These are phyloP conservation scores for Cercis canadensis DNA, from an alignment of 306 rosid genomes.

Conservation along the genomic window DNA sequence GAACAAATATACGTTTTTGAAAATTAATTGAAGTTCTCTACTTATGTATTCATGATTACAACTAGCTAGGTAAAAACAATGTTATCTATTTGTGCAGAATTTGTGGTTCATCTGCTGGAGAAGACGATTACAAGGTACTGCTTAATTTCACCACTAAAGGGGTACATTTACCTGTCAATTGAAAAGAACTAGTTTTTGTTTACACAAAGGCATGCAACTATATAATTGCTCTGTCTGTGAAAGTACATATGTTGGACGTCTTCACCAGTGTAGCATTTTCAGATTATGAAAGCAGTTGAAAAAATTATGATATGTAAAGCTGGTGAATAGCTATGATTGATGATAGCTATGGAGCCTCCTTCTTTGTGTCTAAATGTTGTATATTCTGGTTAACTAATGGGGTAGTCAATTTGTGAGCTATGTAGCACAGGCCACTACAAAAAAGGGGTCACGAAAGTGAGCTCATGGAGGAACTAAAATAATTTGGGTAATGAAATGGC, in stretches of 20 bases:
- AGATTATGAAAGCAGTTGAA: too few relatives aligned
- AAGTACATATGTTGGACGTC: too few relatives aligned
- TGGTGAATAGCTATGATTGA: background rate
- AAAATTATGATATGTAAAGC: background rate
- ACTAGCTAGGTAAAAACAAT: slow-evolving; percentile 21
- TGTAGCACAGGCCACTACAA: too few relatives aligned
- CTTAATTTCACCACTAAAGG: slow-evolving; percentile 30
- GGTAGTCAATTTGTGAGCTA: too few relatives aligned
- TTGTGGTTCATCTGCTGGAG: slow-evolving; percentile 70
- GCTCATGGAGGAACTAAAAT: background rate
- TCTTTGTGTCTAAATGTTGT: too few relatives aligned
- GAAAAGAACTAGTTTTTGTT: too few relatives aligned
- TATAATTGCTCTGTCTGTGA: slow-evolving; percentile 7
- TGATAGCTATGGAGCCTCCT: too few relatives aligned
- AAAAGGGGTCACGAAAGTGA: too few relatives aligned
- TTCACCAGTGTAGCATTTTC: slow-evolving; percentile 5
- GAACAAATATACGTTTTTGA: too few relatives aligned
- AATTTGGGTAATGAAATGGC: too few relatives aligned
- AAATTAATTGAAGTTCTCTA: slow-evolving; percentile 7
- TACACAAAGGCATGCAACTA: too few relatives aligned
- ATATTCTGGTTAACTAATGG: background rate
- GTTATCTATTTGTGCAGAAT: slow-evolving; percentile 64
- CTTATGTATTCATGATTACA: slow-evolving; percentile 6
- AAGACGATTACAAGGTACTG: slow-evolving; percentile 82
- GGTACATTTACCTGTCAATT: too few relatives aligned